A percentile compares a stretch with the other conserved stretches of the same genome.
These are phyloP conservation scores for Penstemon eatonii DNA, from an alignment of 257 asterid species.

Conservation along the genomic window DNA sequence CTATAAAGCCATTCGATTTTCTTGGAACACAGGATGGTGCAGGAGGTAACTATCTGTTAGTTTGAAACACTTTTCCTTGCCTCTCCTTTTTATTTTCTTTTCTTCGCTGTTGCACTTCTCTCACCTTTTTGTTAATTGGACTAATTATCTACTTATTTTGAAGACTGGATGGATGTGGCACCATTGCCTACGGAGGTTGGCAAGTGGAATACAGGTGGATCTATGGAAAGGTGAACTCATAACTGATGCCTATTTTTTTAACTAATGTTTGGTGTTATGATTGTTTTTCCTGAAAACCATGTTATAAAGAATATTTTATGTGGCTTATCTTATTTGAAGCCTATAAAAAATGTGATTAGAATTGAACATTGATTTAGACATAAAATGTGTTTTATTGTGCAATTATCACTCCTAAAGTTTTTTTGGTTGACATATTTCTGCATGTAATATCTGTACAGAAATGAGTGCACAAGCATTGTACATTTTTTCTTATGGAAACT, in stretches of 20 bases:
- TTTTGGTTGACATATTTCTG: no score
- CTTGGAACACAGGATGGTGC: conserved; percentile 69
- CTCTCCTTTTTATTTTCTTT: neutral
- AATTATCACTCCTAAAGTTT: neutral
- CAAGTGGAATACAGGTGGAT: conserved; percentile 59
- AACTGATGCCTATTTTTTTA: conserved; percentile 17
- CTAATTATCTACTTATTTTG: conserved; percentile 27
- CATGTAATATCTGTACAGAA: neutral
- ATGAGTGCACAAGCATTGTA: conserved; percentile 8
- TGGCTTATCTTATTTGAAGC: neutral
- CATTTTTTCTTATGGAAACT: neutral
- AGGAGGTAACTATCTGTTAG: conserved; percentile 43
- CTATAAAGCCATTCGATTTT: conserved; percentile 71
- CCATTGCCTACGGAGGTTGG: conserved; percentile 44
- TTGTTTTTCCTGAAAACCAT: no score
- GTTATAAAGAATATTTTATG: neutral
- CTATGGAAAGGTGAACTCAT: conserved; percentile 52
- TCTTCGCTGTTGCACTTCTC: conserved; percentile 10
- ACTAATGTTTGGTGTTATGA: neutral
- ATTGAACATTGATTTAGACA: conserved; percentile 9
- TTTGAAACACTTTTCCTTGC: neutral
- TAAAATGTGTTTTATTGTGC: neutral
- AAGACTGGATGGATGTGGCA: conserved; percentile 70
- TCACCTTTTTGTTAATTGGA: conserved; percentile 16
- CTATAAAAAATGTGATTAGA: conserved; percentile 9